Evolutionary conservation across 345 rosid species (phyloP).

Genomic region (Garcia nutans): DNA sequence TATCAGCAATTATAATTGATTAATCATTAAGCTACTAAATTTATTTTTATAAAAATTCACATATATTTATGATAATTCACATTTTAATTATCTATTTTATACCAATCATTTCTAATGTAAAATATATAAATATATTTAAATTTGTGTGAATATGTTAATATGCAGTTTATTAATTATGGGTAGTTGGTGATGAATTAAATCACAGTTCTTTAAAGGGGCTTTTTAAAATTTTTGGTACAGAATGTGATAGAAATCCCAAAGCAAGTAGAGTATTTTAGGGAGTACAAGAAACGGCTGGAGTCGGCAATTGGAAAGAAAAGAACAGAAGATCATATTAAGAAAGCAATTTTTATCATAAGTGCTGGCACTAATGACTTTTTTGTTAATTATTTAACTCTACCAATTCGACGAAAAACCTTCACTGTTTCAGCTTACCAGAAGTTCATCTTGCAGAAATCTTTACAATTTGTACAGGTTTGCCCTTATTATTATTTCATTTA

Average conservation of each 20-base stretch:
- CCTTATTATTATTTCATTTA: neutral
- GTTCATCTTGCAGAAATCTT: conserved; percentile 46
- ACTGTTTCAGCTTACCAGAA: conserved; percentile 50
- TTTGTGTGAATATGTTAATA: neutral
- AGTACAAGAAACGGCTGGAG: conserved; percentile 46
- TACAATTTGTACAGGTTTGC: conserved; percentile 51
- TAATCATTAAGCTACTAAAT: no score
- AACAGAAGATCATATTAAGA: conserved; percentile 34
- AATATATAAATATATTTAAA: no score
- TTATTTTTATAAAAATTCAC: no score
- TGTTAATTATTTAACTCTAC: conserved; percentile 53
- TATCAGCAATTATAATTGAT: no score
- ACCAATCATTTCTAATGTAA: no score
- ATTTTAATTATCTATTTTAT: no score
- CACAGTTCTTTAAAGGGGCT: neutral
- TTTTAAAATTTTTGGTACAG: conserved; percentile 22
- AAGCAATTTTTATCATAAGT: conserved; percentile 39
- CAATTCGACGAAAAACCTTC: conserved; percentile 50
- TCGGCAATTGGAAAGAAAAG: conserved; percentile 39
- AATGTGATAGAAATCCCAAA: conserved; percentile 37
- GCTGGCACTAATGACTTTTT: conserved; percentile 65
- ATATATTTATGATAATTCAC: no score
- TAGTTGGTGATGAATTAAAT: neutral
- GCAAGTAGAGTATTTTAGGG: conserved; percentile 54
- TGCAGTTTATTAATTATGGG: neutral